Evolutionary conservation across 2,329 filamentous ascomycete species (phyloP).

Genomic region (Cercospora sesami): DNA sequence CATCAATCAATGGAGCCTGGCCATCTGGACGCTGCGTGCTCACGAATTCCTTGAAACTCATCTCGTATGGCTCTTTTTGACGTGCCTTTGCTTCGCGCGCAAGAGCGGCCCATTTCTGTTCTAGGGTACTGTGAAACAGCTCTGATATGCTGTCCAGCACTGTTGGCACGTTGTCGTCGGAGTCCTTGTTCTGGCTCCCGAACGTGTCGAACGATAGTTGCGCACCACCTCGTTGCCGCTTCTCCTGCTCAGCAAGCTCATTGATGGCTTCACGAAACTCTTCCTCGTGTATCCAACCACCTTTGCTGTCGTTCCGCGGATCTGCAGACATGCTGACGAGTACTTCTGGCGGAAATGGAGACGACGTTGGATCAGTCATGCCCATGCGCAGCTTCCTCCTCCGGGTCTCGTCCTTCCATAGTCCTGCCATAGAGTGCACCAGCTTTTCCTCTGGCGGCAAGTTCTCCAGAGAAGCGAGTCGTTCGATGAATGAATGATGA

Average conservation of each 20-base stretch:
- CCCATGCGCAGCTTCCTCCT: conserved; percentile 73
- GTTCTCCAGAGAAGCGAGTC: conserved; percentile 54
- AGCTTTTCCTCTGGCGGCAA: conserved; percentile 70
- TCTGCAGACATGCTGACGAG: conserved; percentile 88
- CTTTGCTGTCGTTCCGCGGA: conserved; percentile 66
- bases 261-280: conserved; percentile 70
- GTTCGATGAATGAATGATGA: conserved; percentile 85
- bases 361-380: conserved; percentile 63
- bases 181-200: conserved; percentile 56
- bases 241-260: conserved; percentile 66
- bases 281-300: conserved; percentile 90
- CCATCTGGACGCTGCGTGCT: conserved; percentile 11
- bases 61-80: conserved; percentile 15
- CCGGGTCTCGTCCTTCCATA: conserved; percentile 88
- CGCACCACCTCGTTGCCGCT: conserved; percentile 45
- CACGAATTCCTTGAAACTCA: conserved; percentile 1
- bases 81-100: conserved; percentile 17
- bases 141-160: conserved; percentile 82
- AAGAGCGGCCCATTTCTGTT: conserved; percentile 13
- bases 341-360: conserved; percentile 76
- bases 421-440: conserved; percentile 87
- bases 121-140: conserved; percentile 63
- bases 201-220: conserved; percentile 66
- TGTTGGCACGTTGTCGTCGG: conserved; percentile 63
- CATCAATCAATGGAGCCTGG: conserved; percentile 61